These are phyloP conservation scores for Pseudogymnoascus sp. DNA, from an alignment of 2,329 filamentous ascomycete species.

Conservation along the genomic window DNA sequence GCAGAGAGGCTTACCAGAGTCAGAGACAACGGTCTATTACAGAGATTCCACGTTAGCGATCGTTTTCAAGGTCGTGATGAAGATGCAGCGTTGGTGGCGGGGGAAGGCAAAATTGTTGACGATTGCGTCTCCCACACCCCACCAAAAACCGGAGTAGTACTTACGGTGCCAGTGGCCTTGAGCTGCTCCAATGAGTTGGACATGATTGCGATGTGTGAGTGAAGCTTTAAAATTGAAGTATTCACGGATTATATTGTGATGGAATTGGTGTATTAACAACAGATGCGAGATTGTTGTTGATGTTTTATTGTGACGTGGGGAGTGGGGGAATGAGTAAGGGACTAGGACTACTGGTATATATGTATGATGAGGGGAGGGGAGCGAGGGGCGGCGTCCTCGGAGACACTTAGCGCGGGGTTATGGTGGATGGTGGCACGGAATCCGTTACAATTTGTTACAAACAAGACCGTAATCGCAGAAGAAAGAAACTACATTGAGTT, in stretches of 20 bases:
- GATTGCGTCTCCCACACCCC: background rate
- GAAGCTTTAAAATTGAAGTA: constrained; percentile 13
- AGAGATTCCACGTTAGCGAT: constrained; percentile 17
- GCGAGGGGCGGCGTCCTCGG: background rate
- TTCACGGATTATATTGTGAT: background rate
- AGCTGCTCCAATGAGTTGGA: constrained; percentile 89
- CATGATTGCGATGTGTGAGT: constrained; percentile 46
- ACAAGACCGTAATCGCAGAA: background rate
- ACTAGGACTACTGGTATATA: background rate
- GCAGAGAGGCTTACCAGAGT: constrained; percentile 65
- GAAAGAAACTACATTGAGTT: background rate
- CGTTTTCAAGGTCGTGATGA: constrained; percentile 14
- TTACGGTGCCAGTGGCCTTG: constrained; percentile 92
- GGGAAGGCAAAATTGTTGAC: background rate
- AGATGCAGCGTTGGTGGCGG: background rate
- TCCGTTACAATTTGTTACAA: background rate
- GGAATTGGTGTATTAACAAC: background rate
- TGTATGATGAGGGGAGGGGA: background rate
- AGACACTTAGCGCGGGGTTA: background rate
- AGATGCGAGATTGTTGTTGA: background rate
- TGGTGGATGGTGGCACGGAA: background rate
- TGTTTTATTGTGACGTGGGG: background rate
- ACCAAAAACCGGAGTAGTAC: constrained; percentile 37
- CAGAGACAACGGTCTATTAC: constrained; percentile 80
- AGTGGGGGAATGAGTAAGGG: background rate